Conservation (phyloP, 495 filamentous ascomycete species). For the Pseudomonodictys pantanalensis region DNA sequence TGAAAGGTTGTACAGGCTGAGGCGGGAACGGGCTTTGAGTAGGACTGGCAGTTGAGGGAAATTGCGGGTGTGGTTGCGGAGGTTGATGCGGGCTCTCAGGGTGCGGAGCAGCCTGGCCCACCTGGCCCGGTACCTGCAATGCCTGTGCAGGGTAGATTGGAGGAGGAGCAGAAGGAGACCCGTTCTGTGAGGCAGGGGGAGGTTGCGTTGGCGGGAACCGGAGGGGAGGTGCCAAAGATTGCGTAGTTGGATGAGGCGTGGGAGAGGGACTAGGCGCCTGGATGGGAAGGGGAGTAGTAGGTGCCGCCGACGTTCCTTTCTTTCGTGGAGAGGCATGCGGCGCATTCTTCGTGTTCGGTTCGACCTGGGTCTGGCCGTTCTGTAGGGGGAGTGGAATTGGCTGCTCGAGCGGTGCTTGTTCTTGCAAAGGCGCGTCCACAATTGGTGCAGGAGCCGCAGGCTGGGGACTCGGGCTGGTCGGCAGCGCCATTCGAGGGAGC, state of each 20-base stretch:
- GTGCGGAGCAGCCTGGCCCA: background rate
- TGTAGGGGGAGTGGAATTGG: background rate
- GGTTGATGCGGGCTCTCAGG: conserved; percentile 24
- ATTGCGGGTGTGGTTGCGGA: conserved; percentile 8
- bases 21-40: conserved; percentile 13
- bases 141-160: conserved; percentile 36
- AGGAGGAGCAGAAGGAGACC: conserved; percentile 21
- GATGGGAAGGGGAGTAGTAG: no score
- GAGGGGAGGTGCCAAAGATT: background rate
- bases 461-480: background rate
- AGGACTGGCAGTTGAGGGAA: conserved; percentile 2
- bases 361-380: conserved; percentile 25
- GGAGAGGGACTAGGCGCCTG: background rate
- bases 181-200: conserved; percentile 14
- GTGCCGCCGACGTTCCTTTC: no score
- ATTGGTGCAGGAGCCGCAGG: background rate
- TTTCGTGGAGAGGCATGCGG: conserved; percentile 30
- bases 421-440: background rate
- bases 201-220: conserved; percentile 20
- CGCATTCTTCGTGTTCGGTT: conserved; percentile 31
- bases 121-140: conserved; percentile 13
- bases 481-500: background rate
- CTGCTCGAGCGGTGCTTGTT: background rate
- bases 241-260: conserved; percentile 8
- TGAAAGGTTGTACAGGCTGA: conserved; percentile 12